These are phyloP conservation scores for Penicillium concentricum DNA, from an alignment of 2,329 filamentous ascomycete species.

Conservation along the genomic window DNA sequence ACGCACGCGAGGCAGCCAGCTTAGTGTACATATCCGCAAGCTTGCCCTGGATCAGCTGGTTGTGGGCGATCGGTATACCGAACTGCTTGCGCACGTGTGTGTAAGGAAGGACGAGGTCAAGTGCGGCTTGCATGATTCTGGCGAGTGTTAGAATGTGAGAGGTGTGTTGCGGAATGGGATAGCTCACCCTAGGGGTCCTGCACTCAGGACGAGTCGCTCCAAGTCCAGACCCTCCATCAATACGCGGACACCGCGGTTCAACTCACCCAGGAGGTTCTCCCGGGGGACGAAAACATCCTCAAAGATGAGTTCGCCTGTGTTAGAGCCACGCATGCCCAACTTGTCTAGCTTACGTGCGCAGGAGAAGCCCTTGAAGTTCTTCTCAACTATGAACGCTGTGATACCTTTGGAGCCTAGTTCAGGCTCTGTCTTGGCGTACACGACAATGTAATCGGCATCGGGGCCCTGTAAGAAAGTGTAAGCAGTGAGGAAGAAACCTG, in stretches of 20 bases:
- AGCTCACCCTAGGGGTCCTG: conserved; percentile 73
- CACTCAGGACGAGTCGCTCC: conserved; percentile 85
- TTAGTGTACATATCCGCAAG: conserved; percentile 98
- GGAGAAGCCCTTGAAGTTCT: conserved; percentile 69
- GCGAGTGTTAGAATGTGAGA: conserved; percentile 9
- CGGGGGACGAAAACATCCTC: conserved; percentile 85
- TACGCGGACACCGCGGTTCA: conserved; percentile 82
- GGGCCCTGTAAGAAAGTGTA: conserved; percentile 55
- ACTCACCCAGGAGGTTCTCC: conserved; percentile 73
- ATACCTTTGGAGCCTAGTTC: conserved; percentile 82
- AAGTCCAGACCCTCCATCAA: conserved; percentile 96
- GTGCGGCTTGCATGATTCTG: conserved; percentile 81
- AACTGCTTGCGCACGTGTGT: conserved; percentile 90
- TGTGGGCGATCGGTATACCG: conserved; percentile 78
- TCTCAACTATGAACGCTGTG: conserved; percentile 87
- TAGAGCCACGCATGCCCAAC: conserved; percentile 95
- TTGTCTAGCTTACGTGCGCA: conserved; percentile 93
- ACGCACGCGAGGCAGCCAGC: conserved; percentile 76
- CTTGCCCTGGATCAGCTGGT: conserved; percentile 90
- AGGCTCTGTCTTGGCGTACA: conserved; percentile 95
- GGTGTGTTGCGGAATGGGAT: not conserved
- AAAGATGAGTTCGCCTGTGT: conserved; percentile 91
- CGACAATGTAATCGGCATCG: conserved; percentile 86
- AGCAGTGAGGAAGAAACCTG: not conserved
- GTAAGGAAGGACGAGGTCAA: conserved; percentile 86